Conservation (phyloP, 331 rosid species). For the Quercus phellos region DNA sequence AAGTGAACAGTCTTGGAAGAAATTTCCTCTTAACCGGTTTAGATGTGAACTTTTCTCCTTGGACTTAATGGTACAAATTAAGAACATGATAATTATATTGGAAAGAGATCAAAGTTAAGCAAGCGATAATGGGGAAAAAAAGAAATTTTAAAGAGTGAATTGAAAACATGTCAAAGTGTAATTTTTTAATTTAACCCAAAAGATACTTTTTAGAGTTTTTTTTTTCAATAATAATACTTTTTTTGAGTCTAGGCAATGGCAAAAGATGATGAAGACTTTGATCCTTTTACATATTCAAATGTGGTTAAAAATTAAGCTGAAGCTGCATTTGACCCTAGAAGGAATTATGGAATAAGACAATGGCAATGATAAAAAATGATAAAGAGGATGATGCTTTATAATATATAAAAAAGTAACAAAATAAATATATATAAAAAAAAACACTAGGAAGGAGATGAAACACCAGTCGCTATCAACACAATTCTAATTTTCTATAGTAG, state of each 20-base stretch:
- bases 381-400: slow-evolving; percentile 2
- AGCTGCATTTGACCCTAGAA: neutral
- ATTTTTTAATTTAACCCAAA: too few relatives aligned
- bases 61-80: too few relatives aligned
- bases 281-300: slow-evolving; percentile 16
- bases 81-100: too few relatives aligned
- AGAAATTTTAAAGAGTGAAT: too few relatives aligned
- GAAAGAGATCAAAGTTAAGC: too few relatives aligned
- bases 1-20: too few relatives aligned
- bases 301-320: neutral
- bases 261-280: slow-evolving; percentile 14
- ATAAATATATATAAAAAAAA: neutral
- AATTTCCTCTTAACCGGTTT: too few relatives aligned
- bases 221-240: too few relatives aligned
- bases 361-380: neutral
- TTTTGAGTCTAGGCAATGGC: neutral
- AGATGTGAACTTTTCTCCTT: too few relatives aligned
- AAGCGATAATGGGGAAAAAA: too few relatives aligned
- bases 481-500: neutral
- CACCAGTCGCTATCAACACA: slow-evolving; percentile 16
- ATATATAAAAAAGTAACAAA: neutral
- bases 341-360: neutral
- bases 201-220: too few relatives aligned
- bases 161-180: too few relatives aligned
- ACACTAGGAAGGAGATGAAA: neutral